Percentiles rank a stretch among this genome's conserved stretches.
phyloP scores from a whole-genome alignment of 495 filamentous ascomycete genomes.

The Lasiosphaeria ovina region DNA sequence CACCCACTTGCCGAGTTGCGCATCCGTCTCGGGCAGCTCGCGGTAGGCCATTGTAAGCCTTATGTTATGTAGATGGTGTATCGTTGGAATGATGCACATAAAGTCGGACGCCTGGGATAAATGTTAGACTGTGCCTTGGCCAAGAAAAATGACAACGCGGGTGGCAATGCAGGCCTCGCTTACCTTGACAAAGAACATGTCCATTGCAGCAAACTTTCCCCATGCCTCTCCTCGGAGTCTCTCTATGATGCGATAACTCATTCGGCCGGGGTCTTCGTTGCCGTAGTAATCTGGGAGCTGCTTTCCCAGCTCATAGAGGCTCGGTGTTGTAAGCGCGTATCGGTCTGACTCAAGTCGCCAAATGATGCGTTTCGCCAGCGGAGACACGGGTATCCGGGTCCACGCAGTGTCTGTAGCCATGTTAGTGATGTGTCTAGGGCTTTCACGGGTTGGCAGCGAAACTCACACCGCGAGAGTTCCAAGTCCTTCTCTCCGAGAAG shows the following conservation, averaged over 20 bases:
- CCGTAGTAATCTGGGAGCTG: constrained; percentile 44
- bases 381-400: constrained; percentile 53
- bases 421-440: constrained; percentile 10
- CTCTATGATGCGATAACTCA: constrained; percentile 39
- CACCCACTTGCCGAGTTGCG: constrained; percentile 32
- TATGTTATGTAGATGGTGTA: constrained; percentile 65
- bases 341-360: constrained; percentile 50
- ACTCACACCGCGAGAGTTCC: constrained; percentile 67
- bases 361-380: constrained; percentile 45
- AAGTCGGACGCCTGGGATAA: constrained; percentile 64
- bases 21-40: constrained; percentile 49
- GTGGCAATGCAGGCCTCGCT: constrained; percentile 2
- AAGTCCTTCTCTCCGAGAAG: constrained; percentile 75
- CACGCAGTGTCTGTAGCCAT: constrained; percentile 60
- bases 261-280: constrained; percentile 36
- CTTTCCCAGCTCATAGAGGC: constrained; percentile 44
- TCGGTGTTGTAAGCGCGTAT: constrained; percentile 46
- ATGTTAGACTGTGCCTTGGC: constrained; percentile 24
- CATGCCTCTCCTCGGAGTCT: constrained; percentile 43
- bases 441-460: not conserved
- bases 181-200: constrained; percentile 79
- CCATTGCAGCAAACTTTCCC: constrained; percentile 50
- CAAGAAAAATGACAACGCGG: not conserved
- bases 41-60: constrained; percentile 53
- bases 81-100: constrained; percentile 66